Conservation (phyloP, 2,329 filamentous ascomycete genomes). For the Ceratocystis papillata region DNA sequence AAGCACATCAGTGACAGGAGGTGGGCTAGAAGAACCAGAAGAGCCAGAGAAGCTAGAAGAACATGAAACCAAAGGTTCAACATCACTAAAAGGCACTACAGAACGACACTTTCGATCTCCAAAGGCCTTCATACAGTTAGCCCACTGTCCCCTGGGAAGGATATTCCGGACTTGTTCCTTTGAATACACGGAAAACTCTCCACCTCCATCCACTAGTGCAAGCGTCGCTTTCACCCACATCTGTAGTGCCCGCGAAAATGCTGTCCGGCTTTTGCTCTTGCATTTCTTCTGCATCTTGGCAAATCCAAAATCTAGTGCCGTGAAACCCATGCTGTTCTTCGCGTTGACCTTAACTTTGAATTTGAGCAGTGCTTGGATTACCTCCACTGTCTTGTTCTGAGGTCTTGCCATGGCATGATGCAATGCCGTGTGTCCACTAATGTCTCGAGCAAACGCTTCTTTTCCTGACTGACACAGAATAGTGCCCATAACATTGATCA, state of each 20-base stretch:
- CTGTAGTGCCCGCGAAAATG: not conserved
- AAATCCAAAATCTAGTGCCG: conserved; percentile 18
- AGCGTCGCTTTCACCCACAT: conserved; percentile 12
- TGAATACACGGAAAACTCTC: conserved; percentile 12
- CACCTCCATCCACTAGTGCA: conserved; percentile 14
- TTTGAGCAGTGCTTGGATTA: conserved; percentile 13
- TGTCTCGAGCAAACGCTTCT: not conserved
- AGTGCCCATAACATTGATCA: not conserved
- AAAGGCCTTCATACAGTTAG: not conserved
- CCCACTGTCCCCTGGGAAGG: not conserved
- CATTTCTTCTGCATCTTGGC: not conserved
- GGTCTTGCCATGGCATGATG: conserved; percentile 19
- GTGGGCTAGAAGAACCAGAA: too few species aligned
- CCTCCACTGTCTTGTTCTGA: not conserved
- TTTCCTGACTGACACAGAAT: not conserved
- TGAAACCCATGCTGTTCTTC: conserved; percentile 16
- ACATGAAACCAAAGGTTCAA: too few species aligned
- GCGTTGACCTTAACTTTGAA: not conserved
- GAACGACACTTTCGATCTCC: not conserved
- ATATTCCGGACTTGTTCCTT: not conserved
- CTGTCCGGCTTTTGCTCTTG: not conserved
- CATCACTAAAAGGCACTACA: too few species aligned
- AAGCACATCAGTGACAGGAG: too few species aligned
- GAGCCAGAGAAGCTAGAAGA: too few species aligned
- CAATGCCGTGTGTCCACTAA: conserved; percentile 14